Percentiles rank a stretch among this genome's conserved stretches.
These are phyloP conservation scores for Petunia secreta DNA, from an alignment of 257 asterid genomes.

Conservation along the genomic window DNA sequence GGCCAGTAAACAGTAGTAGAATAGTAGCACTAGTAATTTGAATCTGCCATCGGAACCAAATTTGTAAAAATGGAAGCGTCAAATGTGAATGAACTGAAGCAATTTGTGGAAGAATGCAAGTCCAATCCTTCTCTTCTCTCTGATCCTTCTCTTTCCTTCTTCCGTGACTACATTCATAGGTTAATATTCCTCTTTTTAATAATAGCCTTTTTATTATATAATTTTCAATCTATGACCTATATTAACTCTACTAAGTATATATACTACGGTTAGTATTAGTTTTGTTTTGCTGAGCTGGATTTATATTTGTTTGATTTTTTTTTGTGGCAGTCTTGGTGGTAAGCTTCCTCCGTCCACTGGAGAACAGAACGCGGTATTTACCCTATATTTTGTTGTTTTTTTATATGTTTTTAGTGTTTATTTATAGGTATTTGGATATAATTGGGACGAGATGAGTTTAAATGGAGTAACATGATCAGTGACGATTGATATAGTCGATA, in stretches of 20 bases:
- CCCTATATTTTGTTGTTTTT: background rate
- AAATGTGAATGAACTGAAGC: slow-evolving; percentile 56
- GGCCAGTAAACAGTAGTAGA: too few species aligned
- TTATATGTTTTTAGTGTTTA: background rate
- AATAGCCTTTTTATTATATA: background rate
- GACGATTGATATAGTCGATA: too few species aligned
- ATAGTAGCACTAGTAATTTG: too few species aligned
- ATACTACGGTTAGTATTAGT: background rate
- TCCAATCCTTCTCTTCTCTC: slow-evolving; percentile 65
- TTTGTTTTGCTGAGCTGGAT: background rate
- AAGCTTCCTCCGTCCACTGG: slow-evolving; percentile 60
- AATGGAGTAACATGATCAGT: too few species aligned
- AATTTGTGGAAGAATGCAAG: slow-evolving; percentile 68
- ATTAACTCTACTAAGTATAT: too few species aligned
- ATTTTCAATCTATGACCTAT: too few species aligned
- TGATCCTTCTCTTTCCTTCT: slow-evolving; percentile 81
- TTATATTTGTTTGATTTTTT: slow-evolving; percentile 16
- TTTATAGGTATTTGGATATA: background rate
- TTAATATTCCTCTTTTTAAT: slow-evolving; percentile 19
- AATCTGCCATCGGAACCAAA: too few species aligned
- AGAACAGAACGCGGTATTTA: slow-evolving; percentile 53
- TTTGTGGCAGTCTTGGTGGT: slow-evolving; percentile 78
- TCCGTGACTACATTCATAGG: slow-evolving; percentile 83
- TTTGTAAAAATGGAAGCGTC: slow-evolving; percentile 58
- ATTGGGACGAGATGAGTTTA: too few species aligned